Conservation (phyloP, 2,329 filamentous ascomycete genomes). For the Colletotrichum sp. region DNA sequence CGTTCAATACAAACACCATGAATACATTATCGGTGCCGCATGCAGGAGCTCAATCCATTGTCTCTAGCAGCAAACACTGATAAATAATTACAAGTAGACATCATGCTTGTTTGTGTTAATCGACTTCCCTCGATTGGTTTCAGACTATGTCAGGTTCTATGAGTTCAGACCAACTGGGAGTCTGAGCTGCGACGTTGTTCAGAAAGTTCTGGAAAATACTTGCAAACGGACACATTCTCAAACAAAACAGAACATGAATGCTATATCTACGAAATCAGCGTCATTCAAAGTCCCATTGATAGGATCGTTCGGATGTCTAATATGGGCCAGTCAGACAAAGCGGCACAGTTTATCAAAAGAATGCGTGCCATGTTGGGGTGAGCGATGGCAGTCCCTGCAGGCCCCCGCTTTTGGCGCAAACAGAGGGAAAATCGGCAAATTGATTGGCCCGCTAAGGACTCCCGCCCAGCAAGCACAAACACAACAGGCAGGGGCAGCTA, state of each 20-base stretch:
- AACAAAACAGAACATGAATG: neutral
- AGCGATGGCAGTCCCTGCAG: neutral
- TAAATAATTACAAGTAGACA: too few relatives aligned
- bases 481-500: neutral
- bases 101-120: neutral
- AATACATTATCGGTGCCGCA: too few relatives aligned
- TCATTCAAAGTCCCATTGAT: neutral
- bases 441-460: neutral
- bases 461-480: neutral
- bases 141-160: neutral
- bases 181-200: neutral
- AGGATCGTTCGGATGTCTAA: neutral
- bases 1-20: too few relatives aligned
- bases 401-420: neutral
- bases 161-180: neutral
- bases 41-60: too few relatives aligned
- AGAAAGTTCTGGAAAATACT: neutral
- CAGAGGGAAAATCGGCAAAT: neutral
- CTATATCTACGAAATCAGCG: neutral
- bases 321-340: neutral
- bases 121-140: neutral
- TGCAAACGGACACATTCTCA: neutral
- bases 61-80: too few relatives aligned
- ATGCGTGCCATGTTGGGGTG: neutral
- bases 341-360: neutral